These are phyloP conservation scores for Cystobasidiaceae sp. DNA, from an alignment of 1,284 basidiomycete species.

Conservation along the genomic window DNA sequence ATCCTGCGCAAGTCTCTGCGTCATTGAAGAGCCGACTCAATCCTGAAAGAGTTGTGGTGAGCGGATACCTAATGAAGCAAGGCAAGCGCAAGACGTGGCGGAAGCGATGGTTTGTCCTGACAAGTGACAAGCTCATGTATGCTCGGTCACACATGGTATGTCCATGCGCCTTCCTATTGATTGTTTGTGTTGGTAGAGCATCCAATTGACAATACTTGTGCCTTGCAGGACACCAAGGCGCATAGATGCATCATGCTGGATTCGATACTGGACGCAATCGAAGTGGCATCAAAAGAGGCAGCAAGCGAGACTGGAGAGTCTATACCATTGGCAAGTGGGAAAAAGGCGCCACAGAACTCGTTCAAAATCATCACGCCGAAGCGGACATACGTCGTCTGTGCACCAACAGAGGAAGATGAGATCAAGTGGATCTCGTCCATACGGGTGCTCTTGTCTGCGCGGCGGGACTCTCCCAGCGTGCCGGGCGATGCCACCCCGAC, in stretches of 20 bases:
- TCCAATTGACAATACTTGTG: too few species aligned
- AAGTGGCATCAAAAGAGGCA: slow-evolving; percentile 57
- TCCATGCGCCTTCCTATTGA: background rate
- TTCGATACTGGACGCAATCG: slow-evolving; percentile 86
- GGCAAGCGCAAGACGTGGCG: slow-evolving; percentile 83
- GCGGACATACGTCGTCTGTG: slow-evolving; percentile 79
- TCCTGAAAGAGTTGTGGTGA: slow-evolving; percentile 66
- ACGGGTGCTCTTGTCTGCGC: slow-evolving; percentile 41
- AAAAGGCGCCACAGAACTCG: slow-evolving; percentile 53
- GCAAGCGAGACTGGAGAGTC: slow-evolving; percentile 9
- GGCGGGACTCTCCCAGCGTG: slow-evolving; percentile 13
- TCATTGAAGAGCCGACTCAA: slow-evolving; percentile 46
- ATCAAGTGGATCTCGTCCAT: slow-evolving; percentile 96
- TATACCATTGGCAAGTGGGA: slow-evolving; percentile 1
- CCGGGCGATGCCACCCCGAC: slow-evolving; percentile 3
- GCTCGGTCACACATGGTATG: slow-evolving; percentile 48
- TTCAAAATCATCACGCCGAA: slow-evolving; percentile 98
- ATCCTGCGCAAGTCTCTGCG: slow-evolving; percentile 41
- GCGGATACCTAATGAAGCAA: slow-evolving; percentile 95
- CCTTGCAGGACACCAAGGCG: slow-evolving; percentile 75
- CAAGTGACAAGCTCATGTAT: slow-evolving; percentile 46
- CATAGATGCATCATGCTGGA: slow-evolving; percentile 78
- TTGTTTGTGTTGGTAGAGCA: background rate
- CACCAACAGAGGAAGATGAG: slow-evolving; percentile 95
- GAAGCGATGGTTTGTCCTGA: slow-evolving; percentile 58